Evolutionary conservation across 2,329 filamentous ascomycete species (phyloP).

Genomic region (Diaporthe capsici): DNA sequence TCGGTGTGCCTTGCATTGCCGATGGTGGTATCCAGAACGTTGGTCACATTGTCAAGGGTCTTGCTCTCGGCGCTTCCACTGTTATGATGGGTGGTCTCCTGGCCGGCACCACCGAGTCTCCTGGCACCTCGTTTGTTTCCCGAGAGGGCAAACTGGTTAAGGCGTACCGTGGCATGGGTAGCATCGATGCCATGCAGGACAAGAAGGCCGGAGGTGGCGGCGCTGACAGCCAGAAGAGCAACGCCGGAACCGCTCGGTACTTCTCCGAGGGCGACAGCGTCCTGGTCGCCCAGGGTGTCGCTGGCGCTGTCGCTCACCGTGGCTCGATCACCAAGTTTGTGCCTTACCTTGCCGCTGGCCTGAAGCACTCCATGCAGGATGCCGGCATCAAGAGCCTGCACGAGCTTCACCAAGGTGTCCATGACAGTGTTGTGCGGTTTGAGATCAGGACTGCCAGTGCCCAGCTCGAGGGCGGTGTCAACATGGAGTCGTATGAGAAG

Average conservation of each 20-base stretch:
- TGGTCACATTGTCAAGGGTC: conserved; percentile 98
- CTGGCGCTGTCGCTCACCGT: conserved; percentile 85
- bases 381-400: conserved; percentile 86
- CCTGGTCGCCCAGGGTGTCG: conserved; percentile 96
- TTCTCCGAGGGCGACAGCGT: conserved; percentile 97
- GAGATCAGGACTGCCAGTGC: conserved; percentile 95
- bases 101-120: conserved; percentile 96
- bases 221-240: conserved; percentile 83
- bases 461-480: conserved; percentile 95
- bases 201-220: conserved; percentile 88
- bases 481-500: conserved; percentile 99
- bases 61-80: conserved; percentile 92
- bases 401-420: conserved; percentile 82
- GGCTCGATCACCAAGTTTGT: conserved; percentile 94
- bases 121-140: conserved; percentile 95
- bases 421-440: conserved; percentile 84
- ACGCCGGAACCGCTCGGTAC: conserved; percentile 96
- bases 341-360: conserved; percentile 92
- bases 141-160: conserved; percentile 98
- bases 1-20: conserved; percentile 97
- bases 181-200: conserved; percentile 99
- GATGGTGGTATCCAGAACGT: conserved; percentile 99
- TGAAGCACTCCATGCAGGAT: conserved; percentile 98
- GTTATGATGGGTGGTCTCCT: conserved; percentile 99
- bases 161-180: conserved; percentile 99